Evolutionary conservation across 495 filamentous ascomycete genomes (phyloP), one percentile per base, ranked within the genome.

Genomic region (Cairneyella variabilis): DNA sequence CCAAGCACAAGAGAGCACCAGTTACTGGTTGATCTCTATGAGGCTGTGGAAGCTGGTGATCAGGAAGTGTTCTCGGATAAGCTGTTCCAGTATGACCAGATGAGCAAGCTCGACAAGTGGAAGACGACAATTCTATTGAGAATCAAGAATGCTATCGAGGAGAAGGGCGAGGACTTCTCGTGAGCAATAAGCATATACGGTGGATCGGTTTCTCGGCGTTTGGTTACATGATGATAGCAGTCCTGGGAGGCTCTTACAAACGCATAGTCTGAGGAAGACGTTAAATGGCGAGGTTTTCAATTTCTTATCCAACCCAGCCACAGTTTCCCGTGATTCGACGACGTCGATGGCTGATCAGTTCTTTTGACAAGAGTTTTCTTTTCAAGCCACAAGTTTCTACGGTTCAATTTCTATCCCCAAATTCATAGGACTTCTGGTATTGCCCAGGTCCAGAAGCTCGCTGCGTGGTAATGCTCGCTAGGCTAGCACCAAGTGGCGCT

Each of bases 51-150:
- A 48, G 68, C 73, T 12, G 83, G 82, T 16, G 86, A 95, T 63
- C 83, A 84, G 67, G 90, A 95, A 51, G 73, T 69, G 28, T 97
- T 93, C 58, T 82, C 83, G 10, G 90, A 95, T 63, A 91, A 90
- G 71, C 73, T 96, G 46, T 92, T 86, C 71, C 81, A 88, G 59
- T 96, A 75, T 64, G 88, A 96, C 69, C 88, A 91, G 73, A 76
- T 95, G 73, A 91, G 85, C 71, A 89, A 90, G 72, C 71, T 96
- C 62, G 90, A 95, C 64, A 90, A 91, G 74, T 97, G 92, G 91
- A 92, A 95, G 84, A 95, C 87, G 50, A 90, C 86, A 32, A 77
- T 96, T 32, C 70, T 96, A 44, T 67, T 95, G 61, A 78, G 83
- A 62, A 75, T 96, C 62, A 96, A 96, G 81, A 83, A 83, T 62